Evolutionary conservation across 2,329 filamentous ascomycete species (phyloP).

Genomic region (Apiospora hydei): DNA sequence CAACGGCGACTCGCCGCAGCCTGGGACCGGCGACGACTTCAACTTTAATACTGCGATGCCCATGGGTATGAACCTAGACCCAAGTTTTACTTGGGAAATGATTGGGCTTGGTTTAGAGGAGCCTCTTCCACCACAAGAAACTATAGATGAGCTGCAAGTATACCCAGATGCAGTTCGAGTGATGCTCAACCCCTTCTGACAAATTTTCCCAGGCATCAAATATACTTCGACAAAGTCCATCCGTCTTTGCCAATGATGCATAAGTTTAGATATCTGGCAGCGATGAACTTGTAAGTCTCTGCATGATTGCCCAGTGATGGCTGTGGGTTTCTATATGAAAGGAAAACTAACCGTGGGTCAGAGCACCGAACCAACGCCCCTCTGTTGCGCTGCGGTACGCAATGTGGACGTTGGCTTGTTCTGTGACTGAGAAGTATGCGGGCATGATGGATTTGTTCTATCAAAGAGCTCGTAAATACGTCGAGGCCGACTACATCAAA

Average conservation of each 20-base stretch:
- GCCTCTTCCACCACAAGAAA: constrained; percentile 64
- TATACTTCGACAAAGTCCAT: constrained; percentile 92
- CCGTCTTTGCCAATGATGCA: constrained; percentile 89
- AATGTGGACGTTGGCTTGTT: constrained; percentile 95
- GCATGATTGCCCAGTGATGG: not conserved
- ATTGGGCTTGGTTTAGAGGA: constrained; percentile 67
- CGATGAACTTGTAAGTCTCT: constrained; percentile 75
- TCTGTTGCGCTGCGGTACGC: constrained; percentile 90
- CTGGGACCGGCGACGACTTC: constrained; percentile 61
- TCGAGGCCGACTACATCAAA: constrained; percentile 88
- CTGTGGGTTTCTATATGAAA: not conserved
- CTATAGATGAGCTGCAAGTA: constrained; percentile 81
- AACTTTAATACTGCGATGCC: constrained; percentile 59
- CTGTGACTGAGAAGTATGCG: constrained; percentile 81
- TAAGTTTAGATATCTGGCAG: constrained; percentile 83
- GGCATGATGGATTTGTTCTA: constrained; percentile 89
- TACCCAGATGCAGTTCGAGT: constrained; percentile 27
- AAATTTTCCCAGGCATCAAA: constrained; percentile 65
- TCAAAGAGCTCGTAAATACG: constrained; percentile 85
- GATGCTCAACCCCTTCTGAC: not conserved
- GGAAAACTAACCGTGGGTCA: not conserved
- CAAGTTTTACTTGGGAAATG: constrained; percentile 81
- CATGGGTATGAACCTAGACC: constrained; percentile 53
- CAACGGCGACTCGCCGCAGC: constrained; percentile 60
- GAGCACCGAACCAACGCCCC: constrained; percentile 82